Evolutionary conservation across 192 early-diverging fungal species (phyloP).

Genomic region (Coemansia erecta): DNA sequence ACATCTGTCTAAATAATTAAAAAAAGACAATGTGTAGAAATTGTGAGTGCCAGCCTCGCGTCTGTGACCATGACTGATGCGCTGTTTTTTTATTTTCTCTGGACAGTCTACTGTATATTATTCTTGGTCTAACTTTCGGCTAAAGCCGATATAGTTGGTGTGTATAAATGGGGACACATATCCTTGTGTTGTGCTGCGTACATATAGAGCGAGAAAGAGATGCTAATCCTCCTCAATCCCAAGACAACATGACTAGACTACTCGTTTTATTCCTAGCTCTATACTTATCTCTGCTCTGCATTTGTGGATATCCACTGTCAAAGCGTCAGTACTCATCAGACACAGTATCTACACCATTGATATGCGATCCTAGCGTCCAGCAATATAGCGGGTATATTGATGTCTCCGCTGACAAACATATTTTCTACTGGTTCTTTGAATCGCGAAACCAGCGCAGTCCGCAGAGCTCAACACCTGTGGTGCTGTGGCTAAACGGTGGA

Average conservation of each 20-base stretch:
- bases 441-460: slow-evolving; percentile 55
- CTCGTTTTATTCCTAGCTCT: too few relatives aligned
- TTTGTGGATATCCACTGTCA: not conserved
- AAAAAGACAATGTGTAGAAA: not conserved
- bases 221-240: too few relatives aligned
- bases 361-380: slow-evolving; percentile 85
- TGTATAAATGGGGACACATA: too few relatives aligned
- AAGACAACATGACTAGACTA: too few relatives aligned
- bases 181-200: too few relatives aligned
- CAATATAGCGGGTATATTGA: slow-evolving; percentile 81
- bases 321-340: not conserved
- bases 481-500: slow-evolving; percentile 77
- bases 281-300: not conserved
- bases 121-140: not conserved
- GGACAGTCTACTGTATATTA: not conserved
- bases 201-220: too few relatives aligned
- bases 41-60: not conserved
- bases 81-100: not conserved
- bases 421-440: slow-evolving; percentile 96
- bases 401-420: slow-evolving; percentile 60
- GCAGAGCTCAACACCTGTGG: slow-evolving; percentile 66
- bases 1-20: not conserved
- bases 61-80: not conserved
- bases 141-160: not conserved
- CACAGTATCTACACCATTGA: slow-evolving; percentile 31